Percentiles rank a stretch among this genome's conserved stretches.
Conservation (phyloP, 2,329 filamentous ascomycete species). For the Xenosphaeropsis pyriputrescens region DNA sequence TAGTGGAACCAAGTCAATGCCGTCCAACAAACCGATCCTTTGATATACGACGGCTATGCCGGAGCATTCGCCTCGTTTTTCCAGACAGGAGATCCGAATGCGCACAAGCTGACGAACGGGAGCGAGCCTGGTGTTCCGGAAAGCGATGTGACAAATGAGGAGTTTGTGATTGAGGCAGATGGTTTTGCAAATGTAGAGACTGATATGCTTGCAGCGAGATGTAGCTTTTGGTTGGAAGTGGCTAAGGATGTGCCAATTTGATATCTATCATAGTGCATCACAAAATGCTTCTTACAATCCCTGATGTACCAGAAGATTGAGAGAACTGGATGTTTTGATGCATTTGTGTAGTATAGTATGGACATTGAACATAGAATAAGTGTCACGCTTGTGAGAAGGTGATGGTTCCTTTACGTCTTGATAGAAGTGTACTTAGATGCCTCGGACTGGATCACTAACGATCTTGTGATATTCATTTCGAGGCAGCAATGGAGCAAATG, state of each 20-base stretch:
- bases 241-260: conserved; percentile 30
- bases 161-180: conserved; percentile 33
- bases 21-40: conserved; percentile 32
- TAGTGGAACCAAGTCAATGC: conserved; percentile 38
- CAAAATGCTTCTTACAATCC: too few species aligned
- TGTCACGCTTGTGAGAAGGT: too few species aligned
- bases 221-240: conserved; percentile 35
- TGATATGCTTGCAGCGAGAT: conserved; percentile 26
- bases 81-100: conserved; percentile 41
- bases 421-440: too few species aligned
- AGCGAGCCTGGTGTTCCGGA: conserved; percentile 28
- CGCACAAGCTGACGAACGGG: conserved; percentile 33
- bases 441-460: too few species aligned
- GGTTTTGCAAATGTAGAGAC: conserved; percentile 27
- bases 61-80: conserved; percentile 47
- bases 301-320: too few species aligned
- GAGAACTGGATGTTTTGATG: too few species aligned
- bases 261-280: background rate
- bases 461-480: too few species aligned
- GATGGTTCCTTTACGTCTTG: too few species aligned
- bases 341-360: too few species aligned
- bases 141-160: conserved; percentile 16
- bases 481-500: too few species aligned
- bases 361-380: too few species aligned
- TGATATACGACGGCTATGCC: conserved; percentile 39